A percentile compares a stretch with the other conserved stretches of the same genome.
Conservation (phyloP, 1,284 basidiomycete species). For the Mycosarcoma mackinlayi region DNA sequence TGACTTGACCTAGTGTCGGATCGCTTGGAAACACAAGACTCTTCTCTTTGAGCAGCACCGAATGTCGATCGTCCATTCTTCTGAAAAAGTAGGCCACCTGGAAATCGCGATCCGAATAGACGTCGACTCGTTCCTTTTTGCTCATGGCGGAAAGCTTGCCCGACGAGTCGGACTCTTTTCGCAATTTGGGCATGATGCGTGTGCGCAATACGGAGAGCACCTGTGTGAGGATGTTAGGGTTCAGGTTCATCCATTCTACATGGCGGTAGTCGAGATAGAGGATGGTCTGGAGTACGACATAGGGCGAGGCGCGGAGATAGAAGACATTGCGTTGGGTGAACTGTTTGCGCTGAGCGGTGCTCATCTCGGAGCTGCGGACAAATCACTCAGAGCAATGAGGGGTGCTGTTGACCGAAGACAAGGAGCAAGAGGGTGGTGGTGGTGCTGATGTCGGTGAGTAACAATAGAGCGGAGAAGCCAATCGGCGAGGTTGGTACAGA, state of each 20-base stretch:
- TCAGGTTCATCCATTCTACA: slow-evolving; percentile 68
- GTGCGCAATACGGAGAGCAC: slow-evolving; percentile 63
- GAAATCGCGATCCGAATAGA: slow-evolving; percentile 64
- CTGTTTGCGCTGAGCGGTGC: slow-evolving; percentile 16
- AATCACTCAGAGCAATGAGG: background rate
- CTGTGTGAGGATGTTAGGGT: slow-evolving; percentile 45
- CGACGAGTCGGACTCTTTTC: slow-evolving; percentile 57
- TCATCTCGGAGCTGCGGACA: slow-evolving; percentile 14
- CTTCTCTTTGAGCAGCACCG: slow-evolving; percentile 65
- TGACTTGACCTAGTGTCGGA: slow-evolving; percentile 37
- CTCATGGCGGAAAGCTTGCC: slow-evolving; percentile 61
- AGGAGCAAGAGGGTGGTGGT: background rate
- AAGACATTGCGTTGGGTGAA: slow-evolving; percentile 66
- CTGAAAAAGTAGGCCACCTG: slow-evolving; percentile 69
- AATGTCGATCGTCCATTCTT: slow-evolving; percentile 64
- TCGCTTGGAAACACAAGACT: slow-evolving; percentile 38
- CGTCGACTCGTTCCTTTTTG: slow-evolving; percentile 67
- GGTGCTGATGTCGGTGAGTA: background rate
- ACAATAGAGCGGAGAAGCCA: too few species aligned
- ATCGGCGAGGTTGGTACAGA: too few species aligned
- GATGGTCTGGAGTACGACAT: slow-evolving; percentile 67
- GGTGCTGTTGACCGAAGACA: too few species aligned
- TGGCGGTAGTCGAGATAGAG: slow-evolving; percentile 69
- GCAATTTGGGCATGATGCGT: slow-evolving; percentile 66
- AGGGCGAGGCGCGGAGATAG: slow-evolving; percentile 69